Base-by-base conservation (phyloP, 768 basidiomycete species). In the Boletus huronensis region DNA sequence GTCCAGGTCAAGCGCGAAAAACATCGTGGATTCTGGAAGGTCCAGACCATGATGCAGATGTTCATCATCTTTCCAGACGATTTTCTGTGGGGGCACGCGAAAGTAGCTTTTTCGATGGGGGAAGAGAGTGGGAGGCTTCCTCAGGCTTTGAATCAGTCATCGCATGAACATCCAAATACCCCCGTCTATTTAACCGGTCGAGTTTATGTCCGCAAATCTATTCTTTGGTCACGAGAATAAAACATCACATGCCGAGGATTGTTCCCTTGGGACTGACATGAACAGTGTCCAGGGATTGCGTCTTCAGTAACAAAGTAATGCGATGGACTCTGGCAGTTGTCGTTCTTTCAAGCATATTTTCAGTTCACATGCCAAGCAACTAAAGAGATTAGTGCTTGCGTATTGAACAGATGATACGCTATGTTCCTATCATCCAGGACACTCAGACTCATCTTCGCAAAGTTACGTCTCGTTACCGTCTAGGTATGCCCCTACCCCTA, bases 401-500 rank as follows among this genome's bases (percentile, higher is more conserved):
- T 31, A 64, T 54, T 55, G 62, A 61, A 60, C 61, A 63, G 36
- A 49, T 45, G 43, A 54, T 60, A 67, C 54, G 39, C 56, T 60
- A 69, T 51, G 44, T 38, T 58, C 58, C 21, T 52, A 51, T 57
- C 39, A 26, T 23, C 39, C 29, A n/a, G 50, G 31, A 32, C 55
- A 55, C 39, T 32, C 36, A 25, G 25, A 48, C 50, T 51, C 55
- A 52, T 60, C 55, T 60, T 58, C 58, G 62, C 35, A 48, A 45
- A 35, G 51, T 40, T 34, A 47, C 29, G 13, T 50, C 42, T 43
- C 41, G 46, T 68, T 50, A 90, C 75, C 90, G 84, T 61, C 88
- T 76, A 45, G 82, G 85, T 75, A 84, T 81, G 51, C 94, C 93
- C 55, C 93, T 81, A 26, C 94, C 94, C 59, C 94, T 79, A 41